phyloP scores from a whole-genome alignment of 208 protist species.

The Leishmania tarentolae region DNA sequence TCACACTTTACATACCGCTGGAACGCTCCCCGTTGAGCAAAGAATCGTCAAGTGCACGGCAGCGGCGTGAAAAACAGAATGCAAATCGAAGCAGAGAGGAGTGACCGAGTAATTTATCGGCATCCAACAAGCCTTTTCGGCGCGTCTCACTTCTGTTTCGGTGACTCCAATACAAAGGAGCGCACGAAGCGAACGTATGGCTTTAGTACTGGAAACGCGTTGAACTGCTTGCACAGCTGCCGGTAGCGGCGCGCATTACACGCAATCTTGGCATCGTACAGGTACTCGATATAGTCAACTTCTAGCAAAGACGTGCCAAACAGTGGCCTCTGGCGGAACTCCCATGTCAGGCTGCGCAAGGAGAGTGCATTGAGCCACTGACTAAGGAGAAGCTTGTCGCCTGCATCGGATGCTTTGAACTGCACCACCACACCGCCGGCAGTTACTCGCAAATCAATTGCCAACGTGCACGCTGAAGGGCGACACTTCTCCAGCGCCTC shows the following conservation, averaged over 20 bases:
- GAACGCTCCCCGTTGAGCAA: neutral
- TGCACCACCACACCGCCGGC: conserved; percentile 45
- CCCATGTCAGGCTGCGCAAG: conserved; percentile 78
- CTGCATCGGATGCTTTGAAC: conserved; percentile 51
- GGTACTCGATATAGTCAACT: conserved; percentile 82
- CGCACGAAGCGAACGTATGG: conserved; percentile 71
- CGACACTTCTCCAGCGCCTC: conserved; percentile 76
- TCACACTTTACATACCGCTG: neutral
- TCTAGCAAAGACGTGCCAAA: conserved; percentile 56
- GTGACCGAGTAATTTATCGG: neutral
- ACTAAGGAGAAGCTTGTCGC: conserved; percentile 54
- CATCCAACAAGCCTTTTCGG: neutral
- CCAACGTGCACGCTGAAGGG: conserved; percentile 48
- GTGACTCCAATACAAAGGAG: conserved; percentile 35
- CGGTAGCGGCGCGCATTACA: conserved; percentile 54
- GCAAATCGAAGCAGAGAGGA: neutral
- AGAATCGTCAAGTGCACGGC: neutral
- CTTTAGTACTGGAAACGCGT: conserved; percentile 53
- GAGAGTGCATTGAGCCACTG: conserved; percentile 81
- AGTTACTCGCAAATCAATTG: conserved; percentile 39
- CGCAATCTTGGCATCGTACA: conserved; percentile 73
- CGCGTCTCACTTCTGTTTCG: conserved; percentile 9
- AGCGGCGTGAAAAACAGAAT: neutral
- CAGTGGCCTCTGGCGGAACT: conserved; percentile 49
- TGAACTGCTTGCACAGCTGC: conserved; percentile 65